Evolutionary conservation across 805 yeast species (phyloP).

Genomic region (Ogataea methanolica): DNA sequence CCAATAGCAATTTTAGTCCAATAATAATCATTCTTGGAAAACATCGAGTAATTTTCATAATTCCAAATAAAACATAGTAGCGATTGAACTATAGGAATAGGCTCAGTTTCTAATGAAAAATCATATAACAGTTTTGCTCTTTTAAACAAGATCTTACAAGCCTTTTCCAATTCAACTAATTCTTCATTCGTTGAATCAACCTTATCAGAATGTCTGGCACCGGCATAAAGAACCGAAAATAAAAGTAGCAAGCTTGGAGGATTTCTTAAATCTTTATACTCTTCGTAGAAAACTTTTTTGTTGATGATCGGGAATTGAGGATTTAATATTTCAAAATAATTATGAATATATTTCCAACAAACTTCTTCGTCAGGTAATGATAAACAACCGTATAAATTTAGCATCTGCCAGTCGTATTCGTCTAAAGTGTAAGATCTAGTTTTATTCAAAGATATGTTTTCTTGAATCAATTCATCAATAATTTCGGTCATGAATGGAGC

Average conservation of each 20-base stretch:
- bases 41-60: constrained; percentile 21
- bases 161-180: constrained; percentile 41
- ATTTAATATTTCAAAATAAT: constrained; percentile 57
- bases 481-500: constrained; percentile 26
- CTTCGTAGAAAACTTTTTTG: constrained; percentile 53
- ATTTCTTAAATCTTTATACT: constrained; percentile 50
- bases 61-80: constrained; percentile 30
- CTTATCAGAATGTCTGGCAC: constrained; percentile 55
- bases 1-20: constrained; percentile 72
- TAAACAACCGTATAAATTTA: constrained; percentile 67
- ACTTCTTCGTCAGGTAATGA: constrained; percentile 59
- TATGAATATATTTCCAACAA: constrained; percentile 55
- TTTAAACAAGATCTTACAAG: constrained; percentile 28
- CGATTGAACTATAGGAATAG: constrained; percentile 58
- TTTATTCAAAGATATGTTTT: constrained; percentile 12
- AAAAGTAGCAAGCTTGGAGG: constrained; percentile 59
- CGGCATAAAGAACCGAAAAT: constrained; percentile 63
- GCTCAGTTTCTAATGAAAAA: constrained; percentile 63
- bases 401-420: constrained; percentile 53
- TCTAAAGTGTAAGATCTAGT: constrained; percentile 21
- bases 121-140: constrained; percentile 64
- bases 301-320: constrained; percentile 70
- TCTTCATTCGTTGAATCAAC: constrained; percentile 47
- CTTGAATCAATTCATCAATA: constrained; percentile 13
- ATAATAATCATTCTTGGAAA: constrained; percentile 61